Evolutionary conservation across 306 rosid species (phyloP).

Genomic region (Casuarina equisetifolia): DNA sequence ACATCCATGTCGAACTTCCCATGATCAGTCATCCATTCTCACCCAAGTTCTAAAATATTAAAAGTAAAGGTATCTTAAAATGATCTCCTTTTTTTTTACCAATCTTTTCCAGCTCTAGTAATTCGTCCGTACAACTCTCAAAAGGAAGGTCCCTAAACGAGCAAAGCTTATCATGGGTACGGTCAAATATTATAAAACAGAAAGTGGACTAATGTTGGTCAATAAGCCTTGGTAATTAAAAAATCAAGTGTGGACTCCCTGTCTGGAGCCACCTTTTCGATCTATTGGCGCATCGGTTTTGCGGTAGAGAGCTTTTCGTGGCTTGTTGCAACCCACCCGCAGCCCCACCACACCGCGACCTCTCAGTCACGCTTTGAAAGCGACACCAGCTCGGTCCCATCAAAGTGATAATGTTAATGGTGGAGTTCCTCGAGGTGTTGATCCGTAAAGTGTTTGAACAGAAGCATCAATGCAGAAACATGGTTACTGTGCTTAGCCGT

Average conservation of each 20-base stretch:
- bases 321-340: constrained; percentile 21
- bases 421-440: constrained; percentile 11
- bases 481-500: neutral
- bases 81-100: too few relatives aligned
- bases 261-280: neutral
- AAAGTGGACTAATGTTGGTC: neutral
- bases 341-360: neutral
- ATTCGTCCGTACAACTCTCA: neutral
- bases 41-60: neutral
- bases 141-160: neutral
- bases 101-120: too few relatives aligned
- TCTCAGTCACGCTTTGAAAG: constrained; percentile 15
- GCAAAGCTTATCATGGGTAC: neutral
- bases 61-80: too few relatives aligned
- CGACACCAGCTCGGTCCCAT: constrained; percentile 6
- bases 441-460: neutral
- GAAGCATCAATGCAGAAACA: neutral
- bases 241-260: neutral
- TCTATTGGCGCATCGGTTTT: neutral
- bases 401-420: neutral
- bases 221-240: neutral
- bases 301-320: constrained; percentile 12
- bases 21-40: neutral
- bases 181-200: neutral
- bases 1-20: too few relatives aligned